These are phyloP conservation scores for Sporisorium exsertum DNA, from an alignment of 1,284 basidiomycete genomes.

Conservation along the genomic window DNA sequence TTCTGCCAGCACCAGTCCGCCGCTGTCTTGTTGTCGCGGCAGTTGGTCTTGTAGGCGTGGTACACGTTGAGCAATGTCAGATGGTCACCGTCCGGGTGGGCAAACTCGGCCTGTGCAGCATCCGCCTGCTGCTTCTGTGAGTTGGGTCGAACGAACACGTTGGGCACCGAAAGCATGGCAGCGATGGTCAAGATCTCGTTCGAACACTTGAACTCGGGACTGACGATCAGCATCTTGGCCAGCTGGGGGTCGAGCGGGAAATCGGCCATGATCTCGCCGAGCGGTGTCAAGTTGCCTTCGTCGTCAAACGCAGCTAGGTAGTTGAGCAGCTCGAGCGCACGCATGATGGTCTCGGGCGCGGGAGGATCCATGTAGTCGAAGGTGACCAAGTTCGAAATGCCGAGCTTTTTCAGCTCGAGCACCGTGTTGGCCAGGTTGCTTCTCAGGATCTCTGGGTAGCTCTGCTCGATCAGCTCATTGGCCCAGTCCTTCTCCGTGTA, in stretches of 20 bases:
- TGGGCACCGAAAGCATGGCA: slow-evolving; percentile 93
- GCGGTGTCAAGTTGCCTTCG: slow-evolving; percentile 87
- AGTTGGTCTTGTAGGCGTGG: slow-evolving; percentile 84
- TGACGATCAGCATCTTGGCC: slow-evolving; percentile 90
- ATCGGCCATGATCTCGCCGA: slow-evolving; percentile 95
- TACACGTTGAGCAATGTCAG: slow-evolving; percentile 94
- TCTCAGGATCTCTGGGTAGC: slow-evolving; percentile 92
- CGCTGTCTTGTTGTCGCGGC: slow-evolving; percentile 58
- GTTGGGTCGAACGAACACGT: slow-evolving; percentile 87
- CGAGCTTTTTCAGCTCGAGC: slow-evolving; percentile 91
- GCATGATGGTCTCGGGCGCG: slow-evolving; percentile 97
- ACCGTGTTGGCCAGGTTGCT: slow-evolving; percentile 89
- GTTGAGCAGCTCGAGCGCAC: slow-evolving; percentile 93
- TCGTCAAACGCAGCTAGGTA: slow-evolving; percentile 93
- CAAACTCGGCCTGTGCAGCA: slow-evolving; percentile 86
- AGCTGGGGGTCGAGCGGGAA: slow-evolving; percentile 97
- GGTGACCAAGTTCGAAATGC: slow-evolving; percentile 75
- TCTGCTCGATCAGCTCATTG: slow-evolving; percentile 85
- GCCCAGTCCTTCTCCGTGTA: slow-evolving; percentile 99
- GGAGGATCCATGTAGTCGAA: slow-evolving; percentile 80
- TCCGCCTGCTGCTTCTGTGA: slow-evolving; percentile 87
- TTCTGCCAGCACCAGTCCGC: slow-evolving; percentile 89
- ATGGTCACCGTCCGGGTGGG: slow-evolving; percentile 95
- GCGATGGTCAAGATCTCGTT: slow-evolving; percentile 95
- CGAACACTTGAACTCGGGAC: slow-evolving; percentile 93